Base-by-base conservation (phyloP, 2,329 filamentous ascomycete genomes). In the Lasiodiplodia theobromae region DNA sequence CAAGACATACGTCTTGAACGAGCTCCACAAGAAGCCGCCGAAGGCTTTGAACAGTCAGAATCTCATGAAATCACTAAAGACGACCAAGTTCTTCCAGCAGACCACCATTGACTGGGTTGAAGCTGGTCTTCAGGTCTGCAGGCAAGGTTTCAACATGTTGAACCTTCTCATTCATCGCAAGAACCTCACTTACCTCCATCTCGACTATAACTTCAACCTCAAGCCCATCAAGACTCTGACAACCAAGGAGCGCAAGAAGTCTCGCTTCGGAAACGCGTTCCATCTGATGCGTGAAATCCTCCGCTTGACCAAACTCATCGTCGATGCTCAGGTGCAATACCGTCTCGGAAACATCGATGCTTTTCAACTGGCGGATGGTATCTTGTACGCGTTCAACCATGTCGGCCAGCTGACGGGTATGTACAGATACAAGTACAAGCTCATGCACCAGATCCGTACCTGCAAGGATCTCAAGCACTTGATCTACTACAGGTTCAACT, bases 381-480 rank as follows among this genome's bases (percentile, higher is more conserved):
- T 99, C 68, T 85, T 98, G n/a, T 99, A 99, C 75, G 96, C 96
- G 21, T 99, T 99, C 84, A 99, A 99, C 82, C 96, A 99, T 74
- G 96, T 99, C 68, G 96, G 96, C 71, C 96, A 99, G 81, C 85
- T 99, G 70, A 99, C 96, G 18, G 96, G 96, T 78, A 99, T 99
- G 96, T 99, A 99, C 82, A 92, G 96, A 70, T 99, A 99, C 87
- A 99, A 99, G 86, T 99, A 99, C 85, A 99, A 99, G 86, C 86
- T 99, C 68, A 99, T 99, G 96, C 96, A 99, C 79, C 96, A 99
- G 81, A 99, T 99, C 75, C 93, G 96, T 74, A 97, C 96, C 0
- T 99, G 96, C 86, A 99, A 99, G 82, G 96, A 99, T 82, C 81
- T 99, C 77, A 99, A 99, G 87, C 96, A 99, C 87, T 84, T 99